Percentiles rank a stretch among this genome's conserved stretches.
These are phyloP conservation scores for Colletotrichum theobromicola DNA, from an alignment of 2,329 filamentous ascomycete genomes.

Conservation along the genomic window DNA sequence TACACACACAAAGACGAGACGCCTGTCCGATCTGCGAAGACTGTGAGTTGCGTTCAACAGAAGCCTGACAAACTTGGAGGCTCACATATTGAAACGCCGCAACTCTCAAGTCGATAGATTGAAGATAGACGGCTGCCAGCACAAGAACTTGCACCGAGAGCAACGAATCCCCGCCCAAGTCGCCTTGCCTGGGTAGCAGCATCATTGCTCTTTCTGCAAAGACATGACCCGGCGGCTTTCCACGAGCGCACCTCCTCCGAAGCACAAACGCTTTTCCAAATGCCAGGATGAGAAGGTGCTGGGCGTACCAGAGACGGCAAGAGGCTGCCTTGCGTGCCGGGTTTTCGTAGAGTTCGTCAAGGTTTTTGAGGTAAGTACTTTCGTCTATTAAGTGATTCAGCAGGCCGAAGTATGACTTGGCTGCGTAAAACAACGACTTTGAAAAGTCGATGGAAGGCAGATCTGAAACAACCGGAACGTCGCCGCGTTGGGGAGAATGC, in stretches of 20 bases:
- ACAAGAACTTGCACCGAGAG: neutral
- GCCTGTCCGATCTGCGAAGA: neutral
- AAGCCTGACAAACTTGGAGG: neutral
- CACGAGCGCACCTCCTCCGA: neutral
- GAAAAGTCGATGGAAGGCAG: neutral
- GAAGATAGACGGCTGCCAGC: neutral
- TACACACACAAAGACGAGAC: neutral
- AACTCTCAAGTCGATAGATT: neutral
- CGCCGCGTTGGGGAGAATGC: neutral
- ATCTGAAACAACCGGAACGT: neutral
- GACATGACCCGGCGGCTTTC: neutral
- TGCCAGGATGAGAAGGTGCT: constrained; percentile 12
- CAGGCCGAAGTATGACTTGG: constrained; percentile 4
- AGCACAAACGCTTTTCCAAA: constrained; percentile 7
- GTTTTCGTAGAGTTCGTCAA: neutral
- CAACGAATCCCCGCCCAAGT: neutral
- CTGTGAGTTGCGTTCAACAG: neutral
- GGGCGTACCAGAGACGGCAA: constrained; percentile 1
- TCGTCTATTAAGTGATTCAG: constrained; percentile 1
- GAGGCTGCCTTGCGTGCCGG: neutral
- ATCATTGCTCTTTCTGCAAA: constrained; percentile 5
- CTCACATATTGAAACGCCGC: neutral
- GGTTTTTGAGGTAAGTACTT: neutral
- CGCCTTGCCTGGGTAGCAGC: neutral
- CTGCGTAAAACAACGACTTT: constrained; percentile 4